Conservation (phyloP, 805 yeast genomes). For the Teunomyces atbi region DNA sequence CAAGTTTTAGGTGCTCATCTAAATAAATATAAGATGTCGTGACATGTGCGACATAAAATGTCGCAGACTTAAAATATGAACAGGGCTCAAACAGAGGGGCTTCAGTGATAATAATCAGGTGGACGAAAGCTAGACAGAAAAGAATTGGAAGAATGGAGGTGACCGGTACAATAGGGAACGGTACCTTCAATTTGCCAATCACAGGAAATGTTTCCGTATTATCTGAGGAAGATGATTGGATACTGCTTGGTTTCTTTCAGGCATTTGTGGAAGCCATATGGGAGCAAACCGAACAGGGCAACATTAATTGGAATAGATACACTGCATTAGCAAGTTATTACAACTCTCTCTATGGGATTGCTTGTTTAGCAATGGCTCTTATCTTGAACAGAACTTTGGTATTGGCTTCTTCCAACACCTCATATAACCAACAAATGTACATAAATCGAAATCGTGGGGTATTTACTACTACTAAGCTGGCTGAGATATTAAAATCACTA, state of each 20-base stretch:
- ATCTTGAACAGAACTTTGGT: slow-evolving; percentile 37
- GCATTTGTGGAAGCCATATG: slow-evolving; percentile 11
- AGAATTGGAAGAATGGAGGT: no score
- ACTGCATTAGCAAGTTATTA: slow-evolving; percentile 27
- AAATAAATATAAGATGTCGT: not conserved
- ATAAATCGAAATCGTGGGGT: slow-evolving; percentile 15
- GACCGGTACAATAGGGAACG: no score
- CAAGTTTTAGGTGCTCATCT: slow-evolving; percentile 4
- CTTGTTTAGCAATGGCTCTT: slow-evolving; percentile 38
- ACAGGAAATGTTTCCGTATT: no score
- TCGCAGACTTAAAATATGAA: not conserved
- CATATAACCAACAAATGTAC: slow-evolving; percentile 19
- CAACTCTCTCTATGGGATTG: slow-evolving; percentile 36
- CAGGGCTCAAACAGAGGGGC: not conserved
- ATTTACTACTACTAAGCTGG: slow-evolving; percentile 9
- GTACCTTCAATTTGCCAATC: no score
- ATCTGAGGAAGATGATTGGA: not conserved
- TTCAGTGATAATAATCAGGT: no score
- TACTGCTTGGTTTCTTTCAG: not conserved
- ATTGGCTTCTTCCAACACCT: slow-evolving; percentile 35
- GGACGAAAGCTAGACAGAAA: no score
- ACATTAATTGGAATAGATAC: slow-evolving; percentile 15
- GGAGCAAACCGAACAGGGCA: slow-evolving; percentile 9
- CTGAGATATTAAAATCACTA: slow-evolving; percentile 17
- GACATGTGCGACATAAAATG: not conserved